These are phyloP conservation scores for Clitopilus passeckerianus DNA, from an alignment of 768 basidiomycete species.

Conservation along the genomic window DNA sequence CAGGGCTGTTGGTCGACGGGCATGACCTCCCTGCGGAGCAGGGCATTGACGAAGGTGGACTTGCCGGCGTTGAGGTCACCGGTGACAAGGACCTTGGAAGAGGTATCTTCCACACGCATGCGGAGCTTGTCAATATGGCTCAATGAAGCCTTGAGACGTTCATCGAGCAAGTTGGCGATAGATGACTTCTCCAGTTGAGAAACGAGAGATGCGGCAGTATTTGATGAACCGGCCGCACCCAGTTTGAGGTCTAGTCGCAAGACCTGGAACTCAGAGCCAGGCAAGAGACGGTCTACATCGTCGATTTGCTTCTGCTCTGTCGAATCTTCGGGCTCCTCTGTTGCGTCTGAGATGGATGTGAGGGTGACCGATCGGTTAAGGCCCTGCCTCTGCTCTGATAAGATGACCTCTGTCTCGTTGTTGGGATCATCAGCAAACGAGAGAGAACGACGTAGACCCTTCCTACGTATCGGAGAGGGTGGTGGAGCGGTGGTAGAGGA, in stretches of 20 bases:
- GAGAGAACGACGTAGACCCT: constrained; percentile 56
- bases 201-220: constrained; percentile 69
- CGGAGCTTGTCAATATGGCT: constrained; percentile 83
- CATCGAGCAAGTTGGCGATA: constrained; percentile 88
- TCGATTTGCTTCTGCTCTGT: constrained; percentile 13
- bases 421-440: constrained; percentile 84
- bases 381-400: constrained; percentile 43
- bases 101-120: constrained; percentile 82
- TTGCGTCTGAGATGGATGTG: constrained; percentile 42
- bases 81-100: constrained; percentile 95
- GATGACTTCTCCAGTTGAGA: constrained; percentile 90
- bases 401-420: constrained; percentile 59
- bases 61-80: constrained; percentile 99
- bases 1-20: constrained; percentile 98
- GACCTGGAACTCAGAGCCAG: constrained; percentile 71
- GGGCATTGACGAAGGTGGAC: constrained; percentile 95
- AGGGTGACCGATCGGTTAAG: constrained; percentile 58
- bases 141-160: constrained; percentile 69
- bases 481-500: constrained; percentile 8
- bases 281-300: constrained; percentile 27
- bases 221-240: constrained; percentile 64
- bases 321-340: constrained; percentile 21
- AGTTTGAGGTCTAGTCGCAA: constrained; percentile 92
- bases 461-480: constrained; percentile 26
- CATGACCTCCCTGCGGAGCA: constrained; percentile 88